Evolutionary conservation across 1,139 yeast genomes (phyloP).

Genomic region (Zygosaccharomyces pseudobailii): DNA sequence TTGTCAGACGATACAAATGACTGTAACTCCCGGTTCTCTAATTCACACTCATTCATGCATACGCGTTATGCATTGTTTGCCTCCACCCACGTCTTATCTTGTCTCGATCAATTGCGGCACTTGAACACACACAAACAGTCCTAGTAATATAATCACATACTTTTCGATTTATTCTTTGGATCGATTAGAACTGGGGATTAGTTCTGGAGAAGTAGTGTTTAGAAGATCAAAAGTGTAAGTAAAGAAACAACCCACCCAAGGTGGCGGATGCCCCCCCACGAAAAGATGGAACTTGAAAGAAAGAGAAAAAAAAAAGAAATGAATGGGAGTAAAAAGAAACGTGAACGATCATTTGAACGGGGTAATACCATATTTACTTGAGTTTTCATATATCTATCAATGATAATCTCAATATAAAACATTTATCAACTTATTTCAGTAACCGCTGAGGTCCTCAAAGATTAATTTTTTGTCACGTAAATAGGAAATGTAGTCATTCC

Average conservation of each 20-base stretch:
- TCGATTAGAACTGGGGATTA: not conserved
- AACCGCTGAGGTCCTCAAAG: slow-evolving; percentile 16
- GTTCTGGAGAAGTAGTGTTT: not conserved
- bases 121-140: not conserved
- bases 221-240: slow-evolving; percentile 2
- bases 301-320: not conserved
- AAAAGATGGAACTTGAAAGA: not conserved
- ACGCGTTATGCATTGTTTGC: not conserved
- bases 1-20: not conserved
- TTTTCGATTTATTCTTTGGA: not conserved
- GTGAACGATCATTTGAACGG: not conserved
- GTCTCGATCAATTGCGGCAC: not conserved
- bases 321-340: not conserved
- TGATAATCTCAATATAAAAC: too few species aligned
- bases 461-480: slow-evolving; percentile 29
- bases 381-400: too few species aligned
- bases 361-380: not conserved
- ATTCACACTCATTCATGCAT: not conserved
- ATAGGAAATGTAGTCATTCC: slow-evolving; percentile 49
- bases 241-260: not conserved
- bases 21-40: not conserved
- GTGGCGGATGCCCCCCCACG: not conserved
- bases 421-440: slow-evolving; percentile 8
- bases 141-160: not conserved
- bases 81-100: not conserved